phyloP scores from a whole-genome alignment of 768 basidiomycete genomes.

The Ephemerocybe angulata region DNA sequence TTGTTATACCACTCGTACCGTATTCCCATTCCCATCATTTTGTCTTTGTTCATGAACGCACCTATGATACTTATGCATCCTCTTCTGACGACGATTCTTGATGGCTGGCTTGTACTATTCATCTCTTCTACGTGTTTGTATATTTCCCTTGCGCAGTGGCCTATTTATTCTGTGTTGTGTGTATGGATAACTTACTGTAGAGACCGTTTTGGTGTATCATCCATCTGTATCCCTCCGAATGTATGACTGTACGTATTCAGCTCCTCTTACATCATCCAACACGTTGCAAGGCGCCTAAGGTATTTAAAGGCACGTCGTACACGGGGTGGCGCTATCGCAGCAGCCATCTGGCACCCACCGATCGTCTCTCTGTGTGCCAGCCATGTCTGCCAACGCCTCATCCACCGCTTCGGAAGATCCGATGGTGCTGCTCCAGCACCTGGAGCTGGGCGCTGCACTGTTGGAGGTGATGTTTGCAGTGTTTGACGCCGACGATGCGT shows the following conservation, averaged over 20 bases:
- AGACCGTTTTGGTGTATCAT: no score
- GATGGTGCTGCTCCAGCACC: not conserved
- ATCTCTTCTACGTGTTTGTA: no score
- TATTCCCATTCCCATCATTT: not conserved
- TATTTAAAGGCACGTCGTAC: not conserved
- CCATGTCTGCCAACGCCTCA: not conserved
- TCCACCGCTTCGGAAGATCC: not conserved
- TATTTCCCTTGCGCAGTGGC: no score
- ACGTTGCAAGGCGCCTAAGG: not conserved
- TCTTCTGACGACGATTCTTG: no score
- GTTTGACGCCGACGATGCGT: not conserved
- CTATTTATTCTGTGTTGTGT: no score
- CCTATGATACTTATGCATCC: no score
- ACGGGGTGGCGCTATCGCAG: not conserved
- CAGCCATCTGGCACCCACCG: not conserved
- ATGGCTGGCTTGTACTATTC: no score
- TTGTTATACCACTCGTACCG: not conserved
- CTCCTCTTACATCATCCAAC: not conserved
- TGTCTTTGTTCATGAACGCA: no score
- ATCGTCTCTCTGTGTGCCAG: not conserved
- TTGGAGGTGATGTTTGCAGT: conserved; percentile 5
- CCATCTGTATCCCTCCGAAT: not conserved
- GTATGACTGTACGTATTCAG: not conserved
- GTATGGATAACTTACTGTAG: no score
- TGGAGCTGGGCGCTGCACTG: conserved; percentile 5